phyloP scores from a whole-genome alignment of 2,329 filamentous ascomycete genomes.

The Pseudocercospora pini-densiflorae region DNA sequence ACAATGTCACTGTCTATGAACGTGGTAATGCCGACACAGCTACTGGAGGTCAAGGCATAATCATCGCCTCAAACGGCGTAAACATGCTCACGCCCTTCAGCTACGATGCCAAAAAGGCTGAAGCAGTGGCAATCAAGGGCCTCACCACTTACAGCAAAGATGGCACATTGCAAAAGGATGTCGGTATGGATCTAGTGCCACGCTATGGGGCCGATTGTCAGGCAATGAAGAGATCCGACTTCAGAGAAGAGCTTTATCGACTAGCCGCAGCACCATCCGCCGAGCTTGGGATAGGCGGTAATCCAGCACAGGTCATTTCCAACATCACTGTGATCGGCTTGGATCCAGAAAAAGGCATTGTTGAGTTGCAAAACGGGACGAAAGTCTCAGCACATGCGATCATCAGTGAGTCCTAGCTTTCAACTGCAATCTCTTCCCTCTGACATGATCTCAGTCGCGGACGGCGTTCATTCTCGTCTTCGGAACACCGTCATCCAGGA shows the following conservation, averaged over 20 bases:
- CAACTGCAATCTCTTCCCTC: not conserved
- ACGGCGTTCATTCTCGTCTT: slow-evolving; percentile 5
- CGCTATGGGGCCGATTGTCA: not conserved
- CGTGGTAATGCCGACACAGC: not conserved
- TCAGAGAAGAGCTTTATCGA: not conserved
- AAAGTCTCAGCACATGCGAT: not conserved
- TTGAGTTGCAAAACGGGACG: not conserved
- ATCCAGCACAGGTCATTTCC: not conserved
- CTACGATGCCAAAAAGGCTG: not conserved
- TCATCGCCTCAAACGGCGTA: not conserved
- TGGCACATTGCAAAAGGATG: not conserved
- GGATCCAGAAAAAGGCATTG: not conserved
- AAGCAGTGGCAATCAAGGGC: not conserved
- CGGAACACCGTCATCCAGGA: not conserved
- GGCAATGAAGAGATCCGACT: slow-evolving; percentile 4
- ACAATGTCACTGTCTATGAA: slow-evolving; percentile 3
- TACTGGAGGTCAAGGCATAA: slow-evolving; percentile 7
- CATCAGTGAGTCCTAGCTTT: not conserved
- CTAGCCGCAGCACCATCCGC: not conserved
- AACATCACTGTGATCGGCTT: not conserved
- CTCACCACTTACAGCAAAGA: not conserved
- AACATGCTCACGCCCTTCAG: not conserved
- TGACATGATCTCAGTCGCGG: slow-evolving; percentile 3
- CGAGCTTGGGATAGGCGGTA: not conserved
- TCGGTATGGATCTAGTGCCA: not conserved